Evolutionary conservation across 2,329 filamentous ascomycete genomes (phyloP), one percentile per base, ranked within the genome.

Genomic region (Fusarium fujikuroi): DNA sequence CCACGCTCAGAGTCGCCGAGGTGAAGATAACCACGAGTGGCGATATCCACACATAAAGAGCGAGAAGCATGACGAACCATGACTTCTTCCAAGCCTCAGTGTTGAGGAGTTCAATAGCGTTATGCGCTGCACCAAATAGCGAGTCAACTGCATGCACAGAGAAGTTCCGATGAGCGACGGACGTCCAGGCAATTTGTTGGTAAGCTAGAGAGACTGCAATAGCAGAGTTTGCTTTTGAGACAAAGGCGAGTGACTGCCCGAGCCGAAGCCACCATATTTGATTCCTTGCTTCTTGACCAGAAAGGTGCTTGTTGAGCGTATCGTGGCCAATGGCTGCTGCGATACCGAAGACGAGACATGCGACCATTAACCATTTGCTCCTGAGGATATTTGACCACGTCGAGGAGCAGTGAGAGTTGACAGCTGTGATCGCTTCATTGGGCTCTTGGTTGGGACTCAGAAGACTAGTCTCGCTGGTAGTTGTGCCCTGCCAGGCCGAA

Each of bases 11-110:
- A 14, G 73, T 75, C 5, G 71, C 69, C 1, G 73, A 70, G 9
- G 73, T 60, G 43, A 75, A 73, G 11, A 75, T 74, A 3, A 75
- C 66, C 8, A 75, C 63, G 1, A 74, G 47, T 1, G 69, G 73
- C 3, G 64, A 70, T 3, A 57, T 46, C 69, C 69, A 73, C 36
- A 66, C 32, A 16, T 70, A 74, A 11, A 74, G 57, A 15, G 72
- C 66, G 0, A 74, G 60, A 25, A 66, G 50, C 69, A 75, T 74
- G 15, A 67, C 43, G 2, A 72, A 43, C 63, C 62, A 67, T 1
- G 65, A 63, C 30, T 70, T 70, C 2, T 30, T 63, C 72, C 71
- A 74, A 3, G 73, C 69, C 4, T 75, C 73, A 10, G 14, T 21
- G 19, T 63, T 72, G 25, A 75, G 63, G 0, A 75, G 46, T 18